These are phyloP conservation scores for Neonectria sp. DNA, from an alignment of 2,329 filamentous ascomycete species.

Conservation along the genomic window DNA sequence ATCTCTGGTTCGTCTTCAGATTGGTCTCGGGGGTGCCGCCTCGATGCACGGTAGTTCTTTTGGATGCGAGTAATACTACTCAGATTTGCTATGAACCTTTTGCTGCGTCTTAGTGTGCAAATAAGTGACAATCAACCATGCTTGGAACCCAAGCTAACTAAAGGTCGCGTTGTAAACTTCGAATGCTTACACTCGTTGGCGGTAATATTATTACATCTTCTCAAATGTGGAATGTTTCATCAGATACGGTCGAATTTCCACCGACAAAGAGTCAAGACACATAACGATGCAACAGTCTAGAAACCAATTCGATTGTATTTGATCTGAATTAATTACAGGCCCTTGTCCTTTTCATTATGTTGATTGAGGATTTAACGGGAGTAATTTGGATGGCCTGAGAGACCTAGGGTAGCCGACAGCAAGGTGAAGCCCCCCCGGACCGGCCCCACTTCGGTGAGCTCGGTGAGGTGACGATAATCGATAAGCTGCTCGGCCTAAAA, in stretches of 20 bases:
- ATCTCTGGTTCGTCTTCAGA: background rate
- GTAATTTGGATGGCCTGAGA: background rate
- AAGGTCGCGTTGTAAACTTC: background rate
- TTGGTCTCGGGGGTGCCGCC: background rate
- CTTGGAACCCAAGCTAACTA: background rate
- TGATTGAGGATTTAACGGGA: background rate
- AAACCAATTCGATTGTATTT: too few species aligned
- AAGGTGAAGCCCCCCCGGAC: background rate
- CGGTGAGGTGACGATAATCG: slow-evolving; percentile 35
- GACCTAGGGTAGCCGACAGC: slow-evolving; percentile 1
- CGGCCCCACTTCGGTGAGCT: slow-evolving; percentile 40
- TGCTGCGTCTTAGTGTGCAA: background rate
- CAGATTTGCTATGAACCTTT: background rate
- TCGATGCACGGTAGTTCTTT: background rate
- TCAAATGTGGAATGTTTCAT: too few species aligned
- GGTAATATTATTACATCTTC: too few species aligned
- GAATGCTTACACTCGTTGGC: background rate
- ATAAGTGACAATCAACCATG: background rate
- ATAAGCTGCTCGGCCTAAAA: slow-evolving; percentile 42
- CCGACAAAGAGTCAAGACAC: too few species aligned
- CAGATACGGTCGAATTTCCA: too few species aligned
- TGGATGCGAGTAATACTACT: background rate
- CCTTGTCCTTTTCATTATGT: background rate
- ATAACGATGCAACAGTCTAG: too few species aligned
- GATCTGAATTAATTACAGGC: too few species aligned